Evolutionary conservation across 2,329 filamentous ascomycete genomes (phyloP).

Genomic region (Pseudogymnoascus sp.): DNA sequence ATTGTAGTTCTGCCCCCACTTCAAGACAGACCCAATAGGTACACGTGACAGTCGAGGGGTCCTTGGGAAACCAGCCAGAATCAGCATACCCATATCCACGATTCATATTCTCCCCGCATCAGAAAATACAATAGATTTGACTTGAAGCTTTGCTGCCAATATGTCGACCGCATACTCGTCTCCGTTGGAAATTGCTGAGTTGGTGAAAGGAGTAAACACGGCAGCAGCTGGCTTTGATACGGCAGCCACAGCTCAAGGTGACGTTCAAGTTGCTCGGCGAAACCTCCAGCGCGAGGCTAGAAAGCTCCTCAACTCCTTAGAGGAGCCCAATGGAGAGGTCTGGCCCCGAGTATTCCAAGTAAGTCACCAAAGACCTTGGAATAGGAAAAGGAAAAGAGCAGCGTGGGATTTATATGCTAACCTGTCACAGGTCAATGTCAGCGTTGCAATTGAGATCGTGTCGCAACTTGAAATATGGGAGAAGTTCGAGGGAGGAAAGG

Average conservation of each 20-base stretch:
- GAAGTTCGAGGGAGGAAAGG: slow-evolving; percentile 19
- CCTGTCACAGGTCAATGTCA: slow-evolving; percentile 18
- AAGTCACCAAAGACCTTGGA: not conserved
- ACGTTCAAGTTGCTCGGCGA: slow-evolving; percentile 16
- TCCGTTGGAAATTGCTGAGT: slow-evolving; percentile 13
- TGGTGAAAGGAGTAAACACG: slow-evolving; percentile 17
- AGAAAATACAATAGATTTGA: not conserved
- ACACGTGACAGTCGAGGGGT: not conserved
- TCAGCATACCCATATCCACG: not conserved
- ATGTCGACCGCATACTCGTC: slow-evolving; percentile 17
- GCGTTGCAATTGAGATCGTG: slow-evolving; percentile 18
- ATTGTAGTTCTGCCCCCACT: too few relatives aligned
- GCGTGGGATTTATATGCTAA: not conserved
- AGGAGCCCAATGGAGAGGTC: slow-evolving; percentile 21
- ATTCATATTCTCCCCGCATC: not conserved
- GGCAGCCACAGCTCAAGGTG: slow-evolving; percentile 11
- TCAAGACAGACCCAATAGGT: not conserved
- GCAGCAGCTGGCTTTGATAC: slow-evolving; percentile 15
- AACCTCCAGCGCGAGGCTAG: slow-evolving; percentile 18
- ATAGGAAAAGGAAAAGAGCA: not conserved
- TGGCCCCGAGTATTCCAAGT: slow-evolving; percentile 21
- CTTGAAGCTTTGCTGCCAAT: not conserved
- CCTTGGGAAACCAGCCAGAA: not conserved
- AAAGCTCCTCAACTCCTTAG: slow-evolving; percentile 19
- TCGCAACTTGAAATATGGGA: slow-evolving; percentile 17